Conservation (phyloP, 192 early-diverging fungal genomes). For the Podila horticola region DNA sequence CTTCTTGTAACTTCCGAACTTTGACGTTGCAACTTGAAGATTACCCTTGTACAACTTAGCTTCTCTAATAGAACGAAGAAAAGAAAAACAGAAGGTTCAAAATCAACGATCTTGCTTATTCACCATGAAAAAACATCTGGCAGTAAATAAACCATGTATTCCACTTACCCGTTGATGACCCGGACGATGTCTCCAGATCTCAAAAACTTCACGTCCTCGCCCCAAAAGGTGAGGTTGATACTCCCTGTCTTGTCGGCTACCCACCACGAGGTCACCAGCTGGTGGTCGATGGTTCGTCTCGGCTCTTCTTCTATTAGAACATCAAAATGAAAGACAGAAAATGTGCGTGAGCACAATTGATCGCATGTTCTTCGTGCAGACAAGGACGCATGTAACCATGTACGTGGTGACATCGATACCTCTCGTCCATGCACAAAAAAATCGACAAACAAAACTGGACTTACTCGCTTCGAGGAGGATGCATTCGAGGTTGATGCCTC, state of each 20-base stretch:
- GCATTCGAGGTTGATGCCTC: conserved; percentile 70
- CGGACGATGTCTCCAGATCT: conserved; percentile 70
- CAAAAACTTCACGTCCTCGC: conserved; percentile 58
- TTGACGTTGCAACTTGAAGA: conserved; percentile 60
- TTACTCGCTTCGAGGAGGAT: conserved; percentile 69
- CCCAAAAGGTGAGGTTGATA: conserved; percentile 69
- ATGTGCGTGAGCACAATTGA: not conserved
- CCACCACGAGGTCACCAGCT: conserved; percentile 66
- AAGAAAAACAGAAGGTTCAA: not conserved
- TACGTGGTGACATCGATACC: conserved; percentile 6
- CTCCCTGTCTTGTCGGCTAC: conserved; percentile 69
- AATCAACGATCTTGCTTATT: too few relatives aligned
- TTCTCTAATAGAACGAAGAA: conserved; percentile 31
- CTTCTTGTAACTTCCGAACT: conserved; percentile 62
- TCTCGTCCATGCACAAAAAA: not conserved
- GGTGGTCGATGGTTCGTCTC: conserved; percentile 58
- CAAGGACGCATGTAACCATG: not conserved
- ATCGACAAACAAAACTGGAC: not conserved
- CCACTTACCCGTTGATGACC: conserved; percentile 56
- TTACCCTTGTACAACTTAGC: conserved; percentile 64
- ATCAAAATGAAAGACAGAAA: not conserved
- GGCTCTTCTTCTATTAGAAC: conserved; percentile 42
- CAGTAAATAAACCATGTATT: too few relatives aligned
- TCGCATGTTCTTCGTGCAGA: too few relatives aligned
- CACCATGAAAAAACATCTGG: not conserved